Evolutionary conservation across 495 filamentous ascomycete genomes (phyloP), one percentile per base, ranked within the genome.

Genomic region (Neurospora sp.): DNA sequence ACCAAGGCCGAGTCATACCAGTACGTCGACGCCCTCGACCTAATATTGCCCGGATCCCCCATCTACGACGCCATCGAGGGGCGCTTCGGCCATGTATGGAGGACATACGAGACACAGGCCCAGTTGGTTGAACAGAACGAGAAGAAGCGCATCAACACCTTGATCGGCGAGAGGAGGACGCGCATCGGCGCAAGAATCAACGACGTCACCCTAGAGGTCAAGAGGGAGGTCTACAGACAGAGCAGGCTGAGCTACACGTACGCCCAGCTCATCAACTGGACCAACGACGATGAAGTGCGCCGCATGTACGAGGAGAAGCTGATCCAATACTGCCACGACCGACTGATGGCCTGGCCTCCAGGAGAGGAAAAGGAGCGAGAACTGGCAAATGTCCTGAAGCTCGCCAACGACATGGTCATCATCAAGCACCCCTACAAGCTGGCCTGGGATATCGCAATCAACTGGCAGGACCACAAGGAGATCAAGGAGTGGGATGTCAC

Each of bases 391-490:
- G 91, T 97, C 2, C 80, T 87, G 77, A 91, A 91, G 70, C 80
- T 94, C 59, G 94, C 94, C 0, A 88, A 89, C 65, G 96, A 93
- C 71, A 94, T 98, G 90, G 95, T 99, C 69, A 94, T 98, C 74
- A 92, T 99, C 78, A 94, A 95, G 74, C 93, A 97, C 78, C 94
- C 94, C 1, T 98, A 92, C 81, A 88, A 91, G 72, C 84, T 96
- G 31, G 96, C 96, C 4, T 99, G 96, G 96, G 90, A 91, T 71
- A 91, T 97, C 74, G 88, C 90, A 39, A 85, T 99, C 48, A 93
- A 98, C 77, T 98, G 96, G 93, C 87, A 91, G 75, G 93, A 97
- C 81, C 83, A 90, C 48, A 89, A 93, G 75, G 87, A 86, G 39
- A 86, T 92, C 73, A 84, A 83, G 1, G 85, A 94, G 37, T 91